Evolutionary conservation across 805 yeast species (phyloP), one percentile per base, ranked within the genome.

Genomic region (Candida sphagnicola): DNA sequence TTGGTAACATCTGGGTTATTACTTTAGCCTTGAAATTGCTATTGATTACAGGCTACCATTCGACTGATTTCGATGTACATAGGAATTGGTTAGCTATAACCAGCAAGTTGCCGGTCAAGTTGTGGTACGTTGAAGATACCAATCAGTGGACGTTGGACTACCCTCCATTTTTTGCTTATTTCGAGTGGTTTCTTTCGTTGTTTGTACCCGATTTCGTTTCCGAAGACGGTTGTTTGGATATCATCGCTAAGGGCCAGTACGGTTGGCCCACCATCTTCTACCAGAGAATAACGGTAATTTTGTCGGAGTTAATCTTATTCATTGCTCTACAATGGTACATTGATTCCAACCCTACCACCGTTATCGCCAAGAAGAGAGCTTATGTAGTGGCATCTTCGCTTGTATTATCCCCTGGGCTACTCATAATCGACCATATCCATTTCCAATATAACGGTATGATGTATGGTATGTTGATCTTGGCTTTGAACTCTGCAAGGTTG

Each of bases 51-150:
- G 88, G 91, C 1, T 93, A 91, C 60, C 89, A 78, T 49, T 90
- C 97, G 10, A 93, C 98, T 1, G 99, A 93, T 59, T 91, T 93
- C 52, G 99, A 93, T 57, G 99, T 93, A 17, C 99, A 93, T 60
- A 70, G 99, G 42, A 93, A 93, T 56, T 93, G 99, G 99, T 72
- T 93, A 15, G 95, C 99, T 0, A 82, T 93, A 35, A 91, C 98
- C 1, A 65, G 80, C 50, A 72, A 72, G 4, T 61, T 90, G 14
- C 97, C 97, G 0, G 35, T 90, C 13, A 62, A 63, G 12, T 57
- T 83, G 39, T 93, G 99, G 99, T 93, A 93, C 56, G 57, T 71
- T 30, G 96, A 93, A 47, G 60, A 70, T 34, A 78, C 87, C 0
- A 75, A 78, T 32, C 89, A 85, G 55, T 93, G 98, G 97, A 93